phyloP scores from a whole-genome alignment of 352 stramenopile genomes.

The Pythium phragmitis region DNA sequence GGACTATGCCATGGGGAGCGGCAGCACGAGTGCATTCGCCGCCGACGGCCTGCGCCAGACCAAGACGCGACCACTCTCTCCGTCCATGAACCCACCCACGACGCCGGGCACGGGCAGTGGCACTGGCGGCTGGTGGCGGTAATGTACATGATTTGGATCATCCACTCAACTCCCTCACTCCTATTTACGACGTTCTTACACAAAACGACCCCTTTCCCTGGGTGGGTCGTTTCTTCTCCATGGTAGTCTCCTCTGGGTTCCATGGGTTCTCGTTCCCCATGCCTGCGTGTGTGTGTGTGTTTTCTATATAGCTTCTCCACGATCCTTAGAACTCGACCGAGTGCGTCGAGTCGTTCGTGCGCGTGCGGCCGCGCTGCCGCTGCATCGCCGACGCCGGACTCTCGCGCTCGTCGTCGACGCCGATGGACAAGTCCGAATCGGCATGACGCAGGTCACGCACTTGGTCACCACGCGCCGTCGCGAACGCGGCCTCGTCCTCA shows the following conservation, averaged over 20 bases:
- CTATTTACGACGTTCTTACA: slow-evolving; percentile 6
- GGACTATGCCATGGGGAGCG: slow-evolving; percentile 17
- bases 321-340: slow-evolving; percentile 25
- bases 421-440: slow-evolving; percentile 12
- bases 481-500: slow-evolving; percentile 36
- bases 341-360: slow-evolving; percentile 16
- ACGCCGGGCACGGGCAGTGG: slow-evolving; percentile 12
- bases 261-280: too few relatives aligned
- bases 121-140: slow-evolving; percentile 19
- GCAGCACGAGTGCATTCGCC: slow-evolving; percentile 21
- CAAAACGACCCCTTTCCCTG: too few relatives aligned
- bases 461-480: slow-evolving; percentile 32
- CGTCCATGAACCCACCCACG: slow-evolving; percentile 7
- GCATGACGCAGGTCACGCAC: slow-evolving; percentile 12
- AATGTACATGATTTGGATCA: not conserved
- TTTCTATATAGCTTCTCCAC: not conserved
- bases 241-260: too few relatives aligned
- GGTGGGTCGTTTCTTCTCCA: too few relatives aligned
- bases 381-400: slow-evolving; percentile 1
- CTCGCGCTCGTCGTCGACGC: slow-evolving; percentile 39
- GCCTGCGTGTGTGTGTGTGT: too few relatives aligned
- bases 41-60: slow-evolving; percentile 48
- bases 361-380: slow-evolving; percentile 9
- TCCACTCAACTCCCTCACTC: slow-evolving; percentile 5
- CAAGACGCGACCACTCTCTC: slow-evolving; percentile 35